A percentile compares a stretch with the other conserved stretches of the same genome.
Conservation (phyloP, 164 flowering plant genomes). For the Magnolia changhungtana region DNA sequence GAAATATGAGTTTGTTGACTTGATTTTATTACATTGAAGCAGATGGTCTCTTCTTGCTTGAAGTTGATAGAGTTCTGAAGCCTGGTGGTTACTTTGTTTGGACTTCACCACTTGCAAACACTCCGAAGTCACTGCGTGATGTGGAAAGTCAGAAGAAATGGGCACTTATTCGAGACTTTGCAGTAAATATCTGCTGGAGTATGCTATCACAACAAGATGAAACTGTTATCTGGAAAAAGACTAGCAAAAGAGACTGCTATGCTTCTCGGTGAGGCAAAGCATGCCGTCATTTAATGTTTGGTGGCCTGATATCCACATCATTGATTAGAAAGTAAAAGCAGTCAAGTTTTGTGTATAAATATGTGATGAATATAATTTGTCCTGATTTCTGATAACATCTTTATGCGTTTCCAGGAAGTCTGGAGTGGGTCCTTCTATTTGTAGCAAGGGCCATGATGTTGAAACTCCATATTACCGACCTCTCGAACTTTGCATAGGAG, state of each 20-base stretch:
- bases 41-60: constrained; percentile 81
- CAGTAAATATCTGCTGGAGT: constrained; percentile 81
- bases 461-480: constrained; percentile 86
- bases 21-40: constrained; percentile 22
- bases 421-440: constrained; percentile 60
- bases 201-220: constrained; percentile 91
- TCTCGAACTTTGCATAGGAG: constrained; percentile 73
- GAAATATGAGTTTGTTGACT: neutral
- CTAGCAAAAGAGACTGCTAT: constrained; percentile 62
- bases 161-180: constrained; percentile 53
- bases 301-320: neutral
- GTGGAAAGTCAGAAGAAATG: constrained; percentile 67
- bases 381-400: constrained; percentile 10
- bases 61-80: constrained; percentile 86
- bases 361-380: neutral
- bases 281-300: neutral
- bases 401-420: constrained; percentile 53
- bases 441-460: constrained; percentile 70
- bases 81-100: constrained; percentile 99
- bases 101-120: constrained; percentile 84
- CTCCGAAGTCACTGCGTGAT: constrained; percentile 44
- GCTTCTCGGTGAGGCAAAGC: constrained; percentile 53
- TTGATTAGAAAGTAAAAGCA: neutral
- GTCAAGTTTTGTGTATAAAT: neutral
- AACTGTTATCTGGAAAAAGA: constrained; percentile 94